A percentile compares a stretch with the other conserved stretches of the same genome.
These are phyloP conservation scores for Chytriomyces sp. DNA, from an alignment of 192 early-diverging fungal genomes.

Conservation along the genomic window DNA sequence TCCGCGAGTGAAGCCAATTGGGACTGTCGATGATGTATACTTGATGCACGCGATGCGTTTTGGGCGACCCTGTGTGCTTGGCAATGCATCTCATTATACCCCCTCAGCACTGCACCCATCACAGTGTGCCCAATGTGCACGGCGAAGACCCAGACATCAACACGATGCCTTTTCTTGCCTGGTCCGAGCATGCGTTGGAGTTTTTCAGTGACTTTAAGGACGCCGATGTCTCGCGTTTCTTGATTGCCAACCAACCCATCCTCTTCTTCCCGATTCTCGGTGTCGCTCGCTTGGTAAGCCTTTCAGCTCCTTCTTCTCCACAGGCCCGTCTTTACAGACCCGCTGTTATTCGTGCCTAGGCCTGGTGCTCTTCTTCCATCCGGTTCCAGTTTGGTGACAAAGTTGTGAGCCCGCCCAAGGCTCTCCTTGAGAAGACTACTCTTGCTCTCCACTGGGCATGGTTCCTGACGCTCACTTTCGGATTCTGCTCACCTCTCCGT, in stretches of 20 bases:
- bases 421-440: conserved; percentile 53
- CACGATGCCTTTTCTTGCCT: conserved; percentile 78
- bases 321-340: neutral
- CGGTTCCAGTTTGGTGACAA: conserved; percentile 46
- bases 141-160: conserved; percentile 82
- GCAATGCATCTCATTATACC: too few species aligned
- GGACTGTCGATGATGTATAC: too few species aligned
- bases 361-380: conserved; percentile 74
- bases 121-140: conserved; percentile 78
- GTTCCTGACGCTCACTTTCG: conserved; percentile 62
- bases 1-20: too few species aligned
- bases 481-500: conserved; percentile 35
- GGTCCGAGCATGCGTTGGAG: conserved; percentile 66
- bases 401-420: conserved; percentile 43
- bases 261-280: conserved; percentile 73
- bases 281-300: conserved; percentile 59
- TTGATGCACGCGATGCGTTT: too few species aligned
- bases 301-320: neutral
- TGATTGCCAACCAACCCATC: conserved; percentile 59
- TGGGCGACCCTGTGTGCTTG: too few species aligned
- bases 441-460: conserved; percentile 70
- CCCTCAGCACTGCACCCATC: conserved; percentile 75
- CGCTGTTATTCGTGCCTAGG: conserved; percentile 15
- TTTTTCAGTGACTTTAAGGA: conserved; percentile 52
- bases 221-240: conserved; percentile 58